These are phyloP conservation scores for Aureobasidium sp. DNA, from an alignment of 2,329 filamentous ascomycete species.

Conservation along the genomic window DNA sequence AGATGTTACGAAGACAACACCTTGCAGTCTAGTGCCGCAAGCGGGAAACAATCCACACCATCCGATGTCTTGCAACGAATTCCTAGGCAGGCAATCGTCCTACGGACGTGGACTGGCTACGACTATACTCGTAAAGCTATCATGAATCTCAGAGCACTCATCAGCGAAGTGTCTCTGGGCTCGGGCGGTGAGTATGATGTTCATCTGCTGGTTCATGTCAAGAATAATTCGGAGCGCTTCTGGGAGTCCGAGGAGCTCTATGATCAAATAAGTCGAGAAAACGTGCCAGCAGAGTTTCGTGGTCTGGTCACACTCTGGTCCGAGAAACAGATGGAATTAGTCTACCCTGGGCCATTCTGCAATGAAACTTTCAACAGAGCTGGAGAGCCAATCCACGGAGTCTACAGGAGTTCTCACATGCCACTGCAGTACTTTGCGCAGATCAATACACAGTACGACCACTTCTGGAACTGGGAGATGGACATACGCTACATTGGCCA, in stretches of 20 bases:
- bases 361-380: conserved; percentile 60
- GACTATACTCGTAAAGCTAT: conserved; percentile 71
- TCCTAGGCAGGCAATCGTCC: conserved; percentile 68
- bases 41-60: neutral
- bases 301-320: conserved; percentile 89
- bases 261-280: conserved; percentile 57
- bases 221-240: conserved; percentile 66
- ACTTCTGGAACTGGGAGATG: conserved; percentile 83
- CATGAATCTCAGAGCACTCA: conserved; percentile 72
- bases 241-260: conserved; percentile 69
- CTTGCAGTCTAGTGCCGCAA: neutral
- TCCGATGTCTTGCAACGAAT: conserved; percentile 20
- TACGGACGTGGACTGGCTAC: conserved; percentile 78
- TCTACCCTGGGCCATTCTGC: conserved; percentile 83
- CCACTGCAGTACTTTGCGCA: conserved; percentile 46
- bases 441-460: conserved; percentile 44
- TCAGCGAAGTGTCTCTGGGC: conserved; percentile 71
- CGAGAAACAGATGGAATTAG: conserved; percentile 81
- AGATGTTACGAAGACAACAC: neutral
- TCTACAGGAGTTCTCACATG: conserved; percentile 62
- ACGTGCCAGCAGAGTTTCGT: conserved; percentile 75
- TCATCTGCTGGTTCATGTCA: conserved; percentile 78
- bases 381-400: conserved; percentile 67
- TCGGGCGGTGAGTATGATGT: conserved; percentile 83
- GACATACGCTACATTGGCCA: conserved; percentile 74